Evolutionary conservation across 2,329 filamentous ascomycete species (phyloP).

Genomic region (Monilinia aucupariae): DNA sequence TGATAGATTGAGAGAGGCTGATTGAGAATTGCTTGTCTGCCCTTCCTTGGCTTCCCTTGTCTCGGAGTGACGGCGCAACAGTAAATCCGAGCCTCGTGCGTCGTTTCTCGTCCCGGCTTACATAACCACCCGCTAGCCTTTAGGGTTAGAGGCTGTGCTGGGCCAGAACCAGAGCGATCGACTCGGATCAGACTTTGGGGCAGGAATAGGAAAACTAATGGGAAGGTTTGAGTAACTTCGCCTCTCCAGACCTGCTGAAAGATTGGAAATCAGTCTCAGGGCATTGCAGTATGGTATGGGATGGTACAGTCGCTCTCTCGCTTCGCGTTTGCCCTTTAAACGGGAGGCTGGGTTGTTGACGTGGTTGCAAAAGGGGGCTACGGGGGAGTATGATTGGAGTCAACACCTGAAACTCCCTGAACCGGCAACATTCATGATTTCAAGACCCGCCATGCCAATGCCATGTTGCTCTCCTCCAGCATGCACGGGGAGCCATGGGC

Average conservation of each 20-base stretch:
- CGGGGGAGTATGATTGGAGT: conserved; percentile 11
- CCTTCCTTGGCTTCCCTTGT: too few relatives aligned
- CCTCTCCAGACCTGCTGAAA: conserved; percentile 14
- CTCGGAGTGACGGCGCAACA: background rate
- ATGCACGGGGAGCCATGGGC: background rate
- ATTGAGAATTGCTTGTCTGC: conserved; percentile 4
- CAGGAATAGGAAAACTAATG: background rate
- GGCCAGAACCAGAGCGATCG: conserved; percentile 5
- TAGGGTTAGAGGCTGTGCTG: conserved; percentile 11
- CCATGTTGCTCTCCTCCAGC: background rate
- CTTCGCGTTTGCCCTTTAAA: conserved; percentile 11
- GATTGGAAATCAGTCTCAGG: conserved; percentile 2
- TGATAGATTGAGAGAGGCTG: conserved; percentile 14
- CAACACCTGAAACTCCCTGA: background rate
- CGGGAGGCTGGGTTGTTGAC: conserved; percentile 10
- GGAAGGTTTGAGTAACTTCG: conserved; percentile 10
- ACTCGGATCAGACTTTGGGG: conserved; percentile 2
- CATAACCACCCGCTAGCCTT: too few relatives aligned
- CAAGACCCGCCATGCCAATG: background rate
- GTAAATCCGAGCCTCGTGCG: background rate
- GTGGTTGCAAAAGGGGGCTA: background rate
- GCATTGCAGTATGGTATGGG: too few relatives aligned
- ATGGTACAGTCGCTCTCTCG: too few relatives aligned
- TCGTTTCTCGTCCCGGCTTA: background rate
- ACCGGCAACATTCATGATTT: conserved; percentile 2